These are phyloP conservation scores for Dorcoceras hygrometricum DNA, from an alignment of 257 asterid species.

Conservation along the genomic window DNA sequence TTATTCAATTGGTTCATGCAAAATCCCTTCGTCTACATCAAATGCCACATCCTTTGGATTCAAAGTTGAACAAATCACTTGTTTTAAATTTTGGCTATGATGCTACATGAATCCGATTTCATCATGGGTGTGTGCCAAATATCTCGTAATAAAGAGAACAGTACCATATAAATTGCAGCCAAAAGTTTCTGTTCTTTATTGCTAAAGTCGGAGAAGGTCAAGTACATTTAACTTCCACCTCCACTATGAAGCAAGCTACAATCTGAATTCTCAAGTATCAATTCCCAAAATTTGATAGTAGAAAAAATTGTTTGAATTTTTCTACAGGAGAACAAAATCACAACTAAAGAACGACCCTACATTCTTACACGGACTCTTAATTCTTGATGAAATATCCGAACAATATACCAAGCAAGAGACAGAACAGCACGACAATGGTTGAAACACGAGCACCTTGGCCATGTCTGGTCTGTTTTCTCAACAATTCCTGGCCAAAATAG, in stretches of 20 bases:
- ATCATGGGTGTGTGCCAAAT: background rate
- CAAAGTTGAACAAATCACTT: background rate
- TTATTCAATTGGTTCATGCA: too few relatives aligned
- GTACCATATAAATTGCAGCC: background rate
- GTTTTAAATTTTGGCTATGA: too few relatives aligned
- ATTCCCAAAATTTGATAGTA: constrained; percentile 5
- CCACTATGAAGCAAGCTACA: background rate
- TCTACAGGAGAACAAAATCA: constrained; percentile 7
- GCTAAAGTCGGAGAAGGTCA: background rate
- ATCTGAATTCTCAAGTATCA: constrained; percentile 18
- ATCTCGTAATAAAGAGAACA: too few relatives aligned
- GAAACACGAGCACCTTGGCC: constrained; percentile 44
- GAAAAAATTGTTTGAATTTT: constrained; percentile 2
- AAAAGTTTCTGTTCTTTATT: background rate
- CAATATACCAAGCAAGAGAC: constrained; percentile 51
- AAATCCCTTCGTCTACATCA: too few relatives aligned
- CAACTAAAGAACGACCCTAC: constrained; percentile 13
- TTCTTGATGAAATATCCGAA: constrained; percentile 53
- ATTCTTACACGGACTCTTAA: constrained; percentile 20
- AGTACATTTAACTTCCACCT: background rate
- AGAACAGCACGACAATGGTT: constrained; percentile 32
- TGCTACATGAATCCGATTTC: background rate
- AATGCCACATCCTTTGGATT: too few relatives aligned
- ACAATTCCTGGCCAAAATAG: constrained; percentile 42
- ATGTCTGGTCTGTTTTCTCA: constrained; percentile 37